Evolutionary conservation across 257 asterid genomes (phyloP).

Genomic region (Scutellaria barbata): DNA sequence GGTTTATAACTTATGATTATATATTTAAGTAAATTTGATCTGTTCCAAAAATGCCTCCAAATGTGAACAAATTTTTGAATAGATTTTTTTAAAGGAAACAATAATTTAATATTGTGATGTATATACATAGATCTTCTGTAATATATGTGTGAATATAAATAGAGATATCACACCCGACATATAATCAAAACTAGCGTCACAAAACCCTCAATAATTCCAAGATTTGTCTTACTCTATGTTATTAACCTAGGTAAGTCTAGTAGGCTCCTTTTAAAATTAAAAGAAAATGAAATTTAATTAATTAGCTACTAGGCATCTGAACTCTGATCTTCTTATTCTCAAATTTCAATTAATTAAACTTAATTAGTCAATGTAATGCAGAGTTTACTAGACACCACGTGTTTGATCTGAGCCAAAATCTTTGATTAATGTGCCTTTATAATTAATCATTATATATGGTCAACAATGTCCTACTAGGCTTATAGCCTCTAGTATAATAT

Average conservation of each 20-base stretch:
- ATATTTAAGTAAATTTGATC: no score
- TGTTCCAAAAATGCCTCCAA: no score
- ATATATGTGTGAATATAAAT: no score
- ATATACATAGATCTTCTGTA: no score
- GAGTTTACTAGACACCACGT: slow-evolving; percentile 28
- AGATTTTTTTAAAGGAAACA: no score
- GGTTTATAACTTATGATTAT: no score
- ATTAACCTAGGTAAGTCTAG: background rate
- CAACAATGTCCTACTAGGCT: slow-evolving; percentile 26
- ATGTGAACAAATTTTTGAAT: no score
- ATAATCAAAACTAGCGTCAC: slow-evolving; percentile 12
- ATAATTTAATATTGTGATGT: no score
- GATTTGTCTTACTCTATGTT: slow-evolving; percentile 24
- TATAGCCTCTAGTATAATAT: background rate
- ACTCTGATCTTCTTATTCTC: background rate
- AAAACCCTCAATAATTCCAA: slow-evolving; percentile 9
- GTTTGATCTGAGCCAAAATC: slow-evolving; percentile 22
- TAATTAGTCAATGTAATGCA: slow-evolving; percentile 2
- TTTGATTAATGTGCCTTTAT: slow-evolving; percentile 8
- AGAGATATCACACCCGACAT: slow-evolving; percentile 1
- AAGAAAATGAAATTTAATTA: no score
- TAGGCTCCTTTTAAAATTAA: no score
- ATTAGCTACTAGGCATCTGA: no score
- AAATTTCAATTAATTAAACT: slow-evolving; percentile 7
- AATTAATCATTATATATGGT: slow-evolving; percentile 4